phyloP scores from a whole-genome alignment of 2,329 filamentous ascomycete species.

The Fulvia fulva region DNA sequence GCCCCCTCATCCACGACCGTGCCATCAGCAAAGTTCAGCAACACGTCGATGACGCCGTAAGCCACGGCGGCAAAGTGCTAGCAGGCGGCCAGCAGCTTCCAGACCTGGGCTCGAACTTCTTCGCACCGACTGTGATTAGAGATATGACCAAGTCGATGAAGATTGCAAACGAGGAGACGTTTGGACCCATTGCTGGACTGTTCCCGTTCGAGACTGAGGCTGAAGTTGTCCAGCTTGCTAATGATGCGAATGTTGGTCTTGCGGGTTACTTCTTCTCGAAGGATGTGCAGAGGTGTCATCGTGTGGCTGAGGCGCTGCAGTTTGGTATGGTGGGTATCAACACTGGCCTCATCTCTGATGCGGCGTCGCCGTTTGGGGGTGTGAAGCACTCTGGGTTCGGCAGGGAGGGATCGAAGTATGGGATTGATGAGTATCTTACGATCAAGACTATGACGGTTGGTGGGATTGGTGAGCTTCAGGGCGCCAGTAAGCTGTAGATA shows the following conservation, averaged over 20 bases:
- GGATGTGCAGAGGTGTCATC: constrained; percentile 56
- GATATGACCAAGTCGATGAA: constrained; percentile 84
- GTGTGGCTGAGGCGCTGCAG: constrained; percentile 64
- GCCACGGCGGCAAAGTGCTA: constrained; percentile 71
- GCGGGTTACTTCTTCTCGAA: constrained; percentile 89
- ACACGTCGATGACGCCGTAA: constrained; percentile 74
- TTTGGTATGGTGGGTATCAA: constrained; percentile 78
- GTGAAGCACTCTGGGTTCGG: constrained; percentile 51
- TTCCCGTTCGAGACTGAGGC: constrained; percentile 86
- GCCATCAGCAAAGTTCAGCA: constrained; percentile 74
- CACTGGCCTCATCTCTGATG: constrained; percentile 48
- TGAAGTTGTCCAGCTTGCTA: constrained; percentile 81
- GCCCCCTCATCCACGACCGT: constrained; percentile 78
- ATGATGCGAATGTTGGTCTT: constrained; percentile 77
- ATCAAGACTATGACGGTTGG: constrained; percentile 53
- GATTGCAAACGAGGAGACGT: constrained; percentile 84
- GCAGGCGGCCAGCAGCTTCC: constrained; percentile 70
- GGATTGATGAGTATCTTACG: constrained; percentile 48
- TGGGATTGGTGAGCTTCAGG: constrained; percentile 58
- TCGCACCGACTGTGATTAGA: constrained; percentile 81
- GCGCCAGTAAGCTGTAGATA: constrained; percentile 7
- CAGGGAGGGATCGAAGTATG: constrained; percentile 48
- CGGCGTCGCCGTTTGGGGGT: constrained; percentile 44
- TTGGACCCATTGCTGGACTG: constrained; percentile 85
- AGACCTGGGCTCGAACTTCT: constrained; percentile 80